Evolutionary conservation across 306 rosid species (phyloP).

Genomic region (Cicer yamashitae): DNA sequence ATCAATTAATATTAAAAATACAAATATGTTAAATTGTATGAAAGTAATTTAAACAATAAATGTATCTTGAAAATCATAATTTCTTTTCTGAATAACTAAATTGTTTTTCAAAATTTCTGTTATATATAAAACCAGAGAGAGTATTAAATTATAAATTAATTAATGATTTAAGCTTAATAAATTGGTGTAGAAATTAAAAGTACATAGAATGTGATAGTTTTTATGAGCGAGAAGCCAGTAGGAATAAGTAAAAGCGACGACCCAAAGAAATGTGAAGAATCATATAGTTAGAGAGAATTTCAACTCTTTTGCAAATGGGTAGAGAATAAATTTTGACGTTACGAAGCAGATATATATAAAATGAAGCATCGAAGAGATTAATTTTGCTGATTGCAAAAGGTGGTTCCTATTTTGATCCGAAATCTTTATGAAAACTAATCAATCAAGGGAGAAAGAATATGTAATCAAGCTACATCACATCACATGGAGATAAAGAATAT

Average conservation of each 20-base stretch:
- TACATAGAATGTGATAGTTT: slow-evolving; percentile 34
- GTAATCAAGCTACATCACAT: slow-evolving; percentile 39
- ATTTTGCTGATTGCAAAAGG: slow-evolving; percentile 29
- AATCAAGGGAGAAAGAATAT: slow-evolving; percentile 41
- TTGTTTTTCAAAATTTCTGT: too few relatives aligned
- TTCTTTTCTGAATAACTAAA: too few relatives aligned
- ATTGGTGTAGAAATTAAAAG: not conserved
- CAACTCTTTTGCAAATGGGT: slow-evolving; percentile 42
- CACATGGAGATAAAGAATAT: slow-evolving; percentile 31
- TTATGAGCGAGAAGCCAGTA: not conserved
- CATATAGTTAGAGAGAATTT: slow-evolving; percentile 47
- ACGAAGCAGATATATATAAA: slow-evolving; percentile 33
- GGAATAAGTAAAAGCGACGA: slow-evolving; percentile 30
- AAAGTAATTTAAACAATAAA: too few relatives aligned
- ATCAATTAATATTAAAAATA: too few relatives aligned
- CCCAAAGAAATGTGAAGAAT: slow-evolving; percentile 45
- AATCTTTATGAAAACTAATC: slow-evolving; percentile 36
- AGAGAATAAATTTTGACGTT: slow-evolving; percentile 50
- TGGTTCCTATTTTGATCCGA: slow-evolving; percentile 36
- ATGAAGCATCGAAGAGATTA: slow-evolving; percentile 44
- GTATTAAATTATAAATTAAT: too few relatives aligned
- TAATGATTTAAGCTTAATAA: too few relatives aligned
- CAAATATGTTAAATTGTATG: too few relatives aligned
- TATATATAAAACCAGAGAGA: too few relatives aligned
- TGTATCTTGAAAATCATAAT: too few relatives aligned